A percentile compares a stretch with the other conserved stretches of the same genome.
These are phyloP conservation scores for Cryphonectria japonica DNA, from an alignment of 2,329 filamentous ascomycete genomes.

Conservation along the genomic window DNA sequence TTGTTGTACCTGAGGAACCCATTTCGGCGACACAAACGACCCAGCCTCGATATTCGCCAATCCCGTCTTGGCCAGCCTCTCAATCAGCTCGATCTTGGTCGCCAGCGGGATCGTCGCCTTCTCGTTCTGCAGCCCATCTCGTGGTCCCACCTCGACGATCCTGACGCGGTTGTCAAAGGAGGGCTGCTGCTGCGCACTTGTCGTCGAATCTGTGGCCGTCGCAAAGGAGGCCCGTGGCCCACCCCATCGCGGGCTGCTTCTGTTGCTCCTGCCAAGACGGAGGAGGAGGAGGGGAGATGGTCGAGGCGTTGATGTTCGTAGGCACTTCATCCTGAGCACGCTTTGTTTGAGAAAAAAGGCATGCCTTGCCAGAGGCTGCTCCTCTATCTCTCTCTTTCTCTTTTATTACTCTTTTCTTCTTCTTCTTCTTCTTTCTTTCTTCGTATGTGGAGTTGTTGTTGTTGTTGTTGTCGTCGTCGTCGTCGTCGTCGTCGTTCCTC, in stretches of 20 bases:
- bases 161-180: conserved; percentile 51
- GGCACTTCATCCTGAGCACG: conserved; percentile 24
- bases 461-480: neutral
- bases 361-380: conserved; percentile 22
- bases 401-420: no score
- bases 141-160: conserved; percentile 82
- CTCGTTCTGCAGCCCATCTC: conserved; percentile 88
- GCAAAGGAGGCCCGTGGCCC: conserved; percentile 43
- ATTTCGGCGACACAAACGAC: conserved; percentile 82
- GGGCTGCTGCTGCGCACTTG: conserved; percentile 29
- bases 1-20: conserved; percentile 72
- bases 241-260: conserved; percentile 17
- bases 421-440: neutral
- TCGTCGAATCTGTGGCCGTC: conserved; percentile 40
- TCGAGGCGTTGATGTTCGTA: conserved; percentile 15
- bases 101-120: conserved; percentile 69
- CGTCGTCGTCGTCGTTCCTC: no score
- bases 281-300: conserved; percentile 8
- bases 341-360: neutral
- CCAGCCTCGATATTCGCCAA: conserved; percentile 77
- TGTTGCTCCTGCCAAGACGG: neutral
- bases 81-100: conserved; percentile 78
- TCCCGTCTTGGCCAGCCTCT: conserved; percentile 69
- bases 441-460: neutral
- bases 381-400: neutral